These are phyloP conservation scores for Rhodotorula sphaerocarpa DNA, from an alignment of 768 basidiomycete genomes.

Conservation along the genomic window DNA sequence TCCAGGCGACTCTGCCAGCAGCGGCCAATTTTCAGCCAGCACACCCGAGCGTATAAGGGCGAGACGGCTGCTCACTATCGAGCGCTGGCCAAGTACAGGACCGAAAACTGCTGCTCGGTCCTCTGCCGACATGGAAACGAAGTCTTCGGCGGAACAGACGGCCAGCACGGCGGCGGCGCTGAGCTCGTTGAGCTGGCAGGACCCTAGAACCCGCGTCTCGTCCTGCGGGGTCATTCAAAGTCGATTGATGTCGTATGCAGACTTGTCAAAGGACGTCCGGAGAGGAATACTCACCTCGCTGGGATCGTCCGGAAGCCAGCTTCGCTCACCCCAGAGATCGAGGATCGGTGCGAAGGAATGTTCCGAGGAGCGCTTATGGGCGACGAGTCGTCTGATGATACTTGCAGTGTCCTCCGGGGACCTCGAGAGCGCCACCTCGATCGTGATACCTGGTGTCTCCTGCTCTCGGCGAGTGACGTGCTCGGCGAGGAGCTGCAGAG, in stretches of 20 bases:
- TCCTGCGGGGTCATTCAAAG: neutral
- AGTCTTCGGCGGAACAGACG: neutral
- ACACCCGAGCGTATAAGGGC: too few relatives aligned
- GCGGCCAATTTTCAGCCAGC: too few relatives aligned
- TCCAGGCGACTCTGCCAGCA: too few relatives aligned
- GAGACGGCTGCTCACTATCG: neutral
- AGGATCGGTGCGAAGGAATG: neutral
- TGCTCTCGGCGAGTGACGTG: neutral
- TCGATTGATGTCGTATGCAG: too few relatives aligned
- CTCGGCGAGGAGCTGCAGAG: neutral
- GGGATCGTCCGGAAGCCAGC: neutral
- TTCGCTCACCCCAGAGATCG: neutral
- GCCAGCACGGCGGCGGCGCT: slow-evolving; percentile 1
- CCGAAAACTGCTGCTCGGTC: neutral
- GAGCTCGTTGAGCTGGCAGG: slow-evolving; percentile 4
- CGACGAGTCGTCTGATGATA: neutral
- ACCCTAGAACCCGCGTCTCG: neutral
- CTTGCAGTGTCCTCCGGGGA: neutral
- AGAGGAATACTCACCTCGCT: neutral
- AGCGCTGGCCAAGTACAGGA: neutral
- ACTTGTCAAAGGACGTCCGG: too few relatives aligned
- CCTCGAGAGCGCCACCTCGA: slow-evolving; percentile 1
- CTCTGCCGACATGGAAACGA: neutral
- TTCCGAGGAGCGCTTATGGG: neutral
- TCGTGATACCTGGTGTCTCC: too few relatives aligned